Percentiles rank a stretch among this genome's conserved stretches.
Evolutionary conservation across 441 rosid genomes (phyloP).

Genomic region (Euphorbia corollata): DNA sequence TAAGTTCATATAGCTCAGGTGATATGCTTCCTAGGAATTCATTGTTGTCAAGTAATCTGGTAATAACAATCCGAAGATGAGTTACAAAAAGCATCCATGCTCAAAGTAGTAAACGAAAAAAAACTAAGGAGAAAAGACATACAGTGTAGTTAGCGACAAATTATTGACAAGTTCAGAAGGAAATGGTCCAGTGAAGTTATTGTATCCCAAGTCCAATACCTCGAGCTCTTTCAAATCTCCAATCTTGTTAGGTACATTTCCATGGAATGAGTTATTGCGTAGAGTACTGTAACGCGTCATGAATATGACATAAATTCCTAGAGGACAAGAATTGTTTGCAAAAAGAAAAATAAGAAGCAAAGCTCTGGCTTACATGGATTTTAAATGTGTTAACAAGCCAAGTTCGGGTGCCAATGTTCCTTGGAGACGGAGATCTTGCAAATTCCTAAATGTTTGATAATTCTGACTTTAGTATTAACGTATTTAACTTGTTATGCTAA

Average conservation of each 20-base stretch:
- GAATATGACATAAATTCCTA: slow-evolving; percentile 4
- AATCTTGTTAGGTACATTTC: slow-evolving; percentile 65
- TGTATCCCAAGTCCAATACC: slow-evolving; percentile 71
- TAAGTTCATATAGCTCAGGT: slow-evolving; percentile 35
- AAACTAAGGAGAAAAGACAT: slow-evolving; percentile 18
- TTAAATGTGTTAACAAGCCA: slow-evolving; percentile 44
- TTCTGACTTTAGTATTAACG: background rate
- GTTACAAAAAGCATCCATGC: slow-evolving; percentile 15
- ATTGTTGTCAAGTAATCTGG: slow-evolving; percentile 53
- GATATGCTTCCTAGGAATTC: slow-evolving; percentile 30
- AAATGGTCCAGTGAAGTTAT: slow-evolving; percentile 63
- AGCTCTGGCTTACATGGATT: slow-evolving; percentile 54
- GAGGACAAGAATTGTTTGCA: background rate
- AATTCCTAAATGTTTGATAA: slow-evolving; percentile 35
- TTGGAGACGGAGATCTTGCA: slow-evolving; percentile 61
- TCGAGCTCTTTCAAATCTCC: slow-evolving; percentile 59
- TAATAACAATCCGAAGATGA: slow-evolving; percentile 10
- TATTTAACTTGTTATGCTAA: background rate
- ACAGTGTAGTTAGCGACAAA: slow-evolving; percentile 43
- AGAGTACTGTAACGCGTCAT: slow-evolving; percentile 38
- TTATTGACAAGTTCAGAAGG: slow-evolving; percentile 37
- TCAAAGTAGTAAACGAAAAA: background rate
- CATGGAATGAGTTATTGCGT: slow-evolving; percentile 74
- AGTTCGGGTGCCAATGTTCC: slow-evolving; percentile 73
- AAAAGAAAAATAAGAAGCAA: background rate